Base-by-base conservation (phyloP, 768 basidiomycete genomes). In the Trametes elegans region DNA sequence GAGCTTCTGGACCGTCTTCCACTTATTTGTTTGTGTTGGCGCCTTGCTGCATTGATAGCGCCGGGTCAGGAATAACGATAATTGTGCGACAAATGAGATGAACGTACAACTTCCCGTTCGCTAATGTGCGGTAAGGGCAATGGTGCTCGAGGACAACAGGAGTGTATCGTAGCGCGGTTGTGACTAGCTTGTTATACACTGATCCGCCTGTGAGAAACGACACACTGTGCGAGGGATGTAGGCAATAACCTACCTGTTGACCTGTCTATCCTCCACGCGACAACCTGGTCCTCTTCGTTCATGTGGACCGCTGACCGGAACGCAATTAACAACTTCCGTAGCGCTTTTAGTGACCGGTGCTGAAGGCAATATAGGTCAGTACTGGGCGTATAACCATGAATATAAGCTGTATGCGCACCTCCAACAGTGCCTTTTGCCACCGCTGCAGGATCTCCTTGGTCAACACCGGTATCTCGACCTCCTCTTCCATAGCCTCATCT, bases 131-230 rank as follows among this genome's bases (percentile, higher is more conserved):
- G 74, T 84, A 93, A 0, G 96, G 95, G 31, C 90, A 76, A 62
- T 98, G 95, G 64, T 95, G 86, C 44, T 82, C 79, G 16, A 99
- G 79, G 7, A 98, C 79, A 35, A 98, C 79, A 2, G 97, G 95
- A 0, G 95, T 95, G 71, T 91, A 99, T 65, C 83, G 84, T 24
- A 99, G 76, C 2, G 93, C 74, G 0, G 95, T 96, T 10, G 82
- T 82, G 39, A 99, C 77, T 19, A 98, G 79, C 73, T 98, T 97
- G 75, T 87, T 88, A 74, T 95, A 98, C n/a, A 98, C 94, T 96
- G 52, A 14, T 6, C 0, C 16, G 18, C 48, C 49, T 62, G 28
- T 18, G 36, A 24, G 21, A 38, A 19, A 24, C 3, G 18, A 29
- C 7, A 11, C 36, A 10, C 26, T 21, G 43, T n/a, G n/a, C n/a